Conservation (phyloP, 768 basidiomycete genomes). For the Lenzites betulinus region DNA sequence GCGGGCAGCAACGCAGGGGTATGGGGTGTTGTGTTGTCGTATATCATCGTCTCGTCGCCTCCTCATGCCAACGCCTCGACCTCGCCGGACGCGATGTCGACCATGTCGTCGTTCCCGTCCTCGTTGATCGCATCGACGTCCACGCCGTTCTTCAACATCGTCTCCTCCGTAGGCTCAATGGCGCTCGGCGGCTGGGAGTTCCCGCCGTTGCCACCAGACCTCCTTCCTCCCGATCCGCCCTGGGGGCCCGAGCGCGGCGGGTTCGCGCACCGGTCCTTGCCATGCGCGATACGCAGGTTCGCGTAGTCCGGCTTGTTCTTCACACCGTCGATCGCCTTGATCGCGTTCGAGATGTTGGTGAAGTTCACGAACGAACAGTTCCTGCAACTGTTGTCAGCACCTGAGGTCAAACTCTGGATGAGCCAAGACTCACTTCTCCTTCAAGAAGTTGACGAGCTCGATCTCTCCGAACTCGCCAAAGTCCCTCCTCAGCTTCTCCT, state of each 20-base stretch:
- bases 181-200: constrained; percentile 40
- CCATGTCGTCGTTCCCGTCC: constrained; percentile 37
- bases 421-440: constrained; percentile 66
- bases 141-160: constrained; percentile 9
- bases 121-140: constrained; percentile 31
- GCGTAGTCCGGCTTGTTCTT: constrained; percentile 91
- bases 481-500: constrained; percentile 88
- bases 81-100: constrained; percentile 31
- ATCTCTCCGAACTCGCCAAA: constrained; percentile 97
- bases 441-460: constrained; percentile 93
- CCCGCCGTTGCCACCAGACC: constrained; percentile 45
- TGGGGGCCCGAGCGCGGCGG: constrained; percentile 84
- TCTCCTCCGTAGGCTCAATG: constrained; percentile 23
- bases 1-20: constrained; percentile 21
- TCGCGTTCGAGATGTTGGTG: constrained; percentile 91
- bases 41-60: constrained; percentile 10
- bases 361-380: constrained; percentile 97
- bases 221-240: constrained; percentile 55
- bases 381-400: constrained; percentile 41
- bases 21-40: constrained; percentile 13
- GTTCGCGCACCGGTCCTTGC: constrained; percentile 95
- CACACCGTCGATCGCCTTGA: constrained; percentile 97
- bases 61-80: constrained; percentile 28
- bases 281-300: constrained; percentile 88
- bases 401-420: not conserved